These are phyloP conservation scores for Blastomyces gilchristii DNA, from an alignment of 2,329 filamentous ascomycete species.

Conservation along the genomic window DNA sequence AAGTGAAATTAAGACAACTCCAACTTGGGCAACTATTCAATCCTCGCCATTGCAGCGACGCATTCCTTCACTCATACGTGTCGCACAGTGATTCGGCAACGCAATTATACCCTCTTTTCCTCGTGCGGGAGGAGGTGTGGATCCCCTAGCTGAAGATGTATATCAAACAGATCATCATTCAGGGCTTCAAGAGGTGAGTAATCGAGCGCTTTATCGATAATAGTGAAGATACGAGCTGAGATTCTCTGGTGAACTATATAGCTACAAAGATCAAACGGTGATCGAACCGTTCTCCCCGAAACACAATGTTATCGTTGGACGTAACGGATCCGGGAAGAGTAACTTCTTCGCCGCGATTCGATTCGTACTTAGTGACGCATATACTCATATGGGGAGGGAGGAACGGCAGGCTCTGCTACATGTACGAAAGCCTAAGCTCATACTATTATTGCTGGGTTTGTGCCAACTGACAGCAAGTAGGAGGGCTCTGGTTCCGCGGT, in stretches of 20 bases:
- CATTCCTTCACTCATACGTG: not conserved
- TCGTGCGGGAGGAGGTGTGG: not conserved
- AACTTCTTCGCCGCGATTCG: slow-evolving; percentile 99
- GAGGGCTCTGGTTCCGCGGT: slow-evolving; percentile 96
- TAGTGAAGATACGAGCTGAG: slow-evolving; percentile 14
- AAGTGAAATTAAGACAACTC: not conserved
- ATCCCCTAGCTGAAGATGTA: slow-evolving; percentile 58
- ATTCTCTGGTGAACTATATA: slow-evolving; percentile 30
- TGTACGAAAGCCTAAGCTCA: slow-evolving; percentile 29
- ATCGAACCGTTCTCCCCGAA: slow-evolving; percentile 97
- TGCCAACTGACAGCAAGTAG: slow-evolving; percentile 31
- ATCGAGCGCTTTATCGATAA: not conserved
- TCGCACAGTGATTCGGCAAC: not conserved
- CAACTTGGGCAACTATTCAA: not conserved
- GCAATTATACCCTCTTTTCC: not conserved
- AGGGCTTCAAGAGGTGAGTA: slow-evolving; percentile 92
- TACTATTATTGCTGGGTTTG: not conserved
- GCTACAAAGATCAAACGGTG: slow-evolving; percentile 98
- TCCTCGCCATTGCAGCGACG: not conserved
- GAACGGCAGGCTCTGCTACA: slow-evolving; percentile 94
- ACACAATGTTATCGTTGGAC: slow-evolving; percentile 96
- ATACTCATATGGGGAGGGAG: slow-evolving; percentile 89
- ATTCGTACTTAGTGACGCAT: slow-evolving; percentile 95
- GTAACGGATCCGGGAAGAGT: slow-evolving; percentile 98
- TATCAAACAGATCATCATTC: slow-evolving; percentile 99